A percentile compares a stretch with the other conserved stretches of the same genome.
Conservation (phyloP, 176 grass and related monocot species). For the Stipa capillata region DNA sequence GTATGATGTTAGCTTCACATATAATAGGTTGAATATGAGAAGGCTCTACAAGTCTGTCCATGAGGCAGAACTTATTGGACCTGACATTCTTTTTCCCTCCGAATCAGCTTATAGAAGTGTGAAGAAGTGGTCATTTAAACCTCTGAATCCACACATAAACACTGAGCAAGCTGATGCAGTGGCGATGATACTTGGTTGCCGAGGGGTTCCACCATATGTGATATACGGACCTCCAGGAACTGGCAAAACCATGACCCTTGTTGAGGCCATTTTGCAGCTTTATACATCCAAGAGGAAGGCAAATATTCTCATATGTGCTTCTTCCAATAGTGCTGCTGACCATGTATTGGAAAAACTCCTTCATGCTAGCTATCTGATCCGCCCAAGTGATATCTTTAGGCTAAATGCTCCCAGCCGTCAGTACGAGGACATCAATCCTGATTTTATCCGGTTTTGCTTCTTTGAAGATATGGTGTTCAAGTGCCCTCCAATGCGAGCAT, state of each 20-base stretch:
- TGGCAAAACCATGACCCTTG: conserved; percentile 79
- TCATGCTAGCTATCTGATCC: conserved; percentile 37
- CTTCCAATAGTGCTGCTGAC: conserved; percentile 86
- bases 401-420: conserved; percentile 74
- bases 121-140: conserved; percentile 31
- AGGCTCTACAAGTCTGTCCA: conserved; percentile 55
- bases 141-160: too few relatives aligned
- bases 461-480: conserved; percentile 64
- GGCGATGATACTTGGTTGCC: conserved; percentile 63
- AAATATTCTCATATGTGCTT: conserved; percentile 72
- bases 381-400: conserved; percentile 65
- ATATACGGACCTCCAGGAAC: conserved; percentile 79
- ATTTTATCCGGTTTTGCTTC: conserved; percentile 70
- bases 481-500: conserved; percentile 67
- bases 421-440: conserved; percentile 65
- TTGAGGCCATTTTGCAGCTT: conserved; percentile 83
- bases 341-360: conserved; percentile 80
- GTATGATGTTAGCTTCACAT: conserved; percentile 66
- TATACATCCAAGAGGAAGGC: conserved; percentile 47
- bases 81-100: conserved; percentile 43
- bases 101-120: conserved; percentile 18
- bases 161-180: conserved; percentile 56
- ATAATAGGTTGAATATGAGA: conserved; percentile 78
- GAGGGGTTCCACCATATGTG: conserved; percentile 57
- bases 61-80: conserved; percentile 32